Conservation (phyloP, 2,329 filamentous ascomycete genomes). For the Fusarium tricinctum region DNA sequence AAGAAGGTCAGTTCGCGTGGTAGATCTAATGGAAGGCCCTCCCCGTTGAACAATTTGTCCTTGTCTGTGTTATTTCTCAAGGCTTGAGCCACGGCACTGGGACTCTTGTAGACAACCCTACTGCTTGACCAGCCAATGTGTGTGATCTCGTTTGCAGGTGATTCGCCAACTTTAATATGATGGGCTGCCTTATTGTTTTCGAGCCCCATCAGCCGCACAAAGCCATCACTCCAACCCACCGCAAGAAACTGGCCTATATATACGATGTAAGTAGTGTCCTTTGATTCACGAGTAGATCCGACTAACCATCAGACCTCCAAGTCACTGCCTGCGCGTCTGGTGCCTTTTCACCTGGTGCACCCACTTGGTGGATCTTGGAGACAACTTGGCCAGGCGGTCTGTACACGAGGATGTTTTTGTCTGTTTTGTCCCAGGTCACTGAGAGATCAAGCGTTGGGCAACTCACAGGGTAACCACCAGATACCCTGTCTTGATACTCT, state of each 20-base stretch:
- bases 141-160: slow-evolving; percentile 60
- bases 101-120: slow-evolving; percentile 53
- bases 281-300: neutral
- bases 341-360: slow-evolving; percentile 57
- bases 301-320: slow-evolving; percentile 78
- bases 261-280: neutral
- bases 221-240: slow-evolving; percentile 86
- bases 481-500: slow-evolving; percentile 67
- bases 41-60: slow-evolving; percentile 16
- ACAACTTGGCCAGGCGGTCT: slow-evolving; percentile 80
- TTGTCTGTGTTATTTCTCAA: slow-evolving; percentile 32
- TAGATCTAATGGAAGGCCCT: slow-evolving; percentile 63
- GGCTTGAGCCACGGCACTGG: slow-evolving; percentile 21
- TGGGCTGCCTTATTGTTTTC: slow-evolving; percentile 87
- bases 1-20: slow-evolving; percentile 80
- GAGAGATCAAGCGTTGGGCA: slow-evolving; percentile 89
- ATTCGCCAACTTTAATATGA: slow-evolving; percentile 70
- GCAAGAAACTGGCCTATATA: slow-evolving; percentile 79
- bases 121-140: slow-evolving; percentile 69
- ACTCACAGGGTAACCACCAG: slow-evolving; percentile 74
- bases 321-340: slow-evolving; percentile 64
- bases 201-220: slow-evolving; percentile 80
- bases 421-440: slow-evolving; percentile 76
- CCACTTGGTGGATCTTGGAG: slow-evolving; percentile 64
- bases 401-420: slow-evolving; percentile 80